These are phyloP conservation scores for Psilocybe azurescens DNA, from an alignment of 768 basidiomycete genomes.

Conservation along the genomic window DNA sequence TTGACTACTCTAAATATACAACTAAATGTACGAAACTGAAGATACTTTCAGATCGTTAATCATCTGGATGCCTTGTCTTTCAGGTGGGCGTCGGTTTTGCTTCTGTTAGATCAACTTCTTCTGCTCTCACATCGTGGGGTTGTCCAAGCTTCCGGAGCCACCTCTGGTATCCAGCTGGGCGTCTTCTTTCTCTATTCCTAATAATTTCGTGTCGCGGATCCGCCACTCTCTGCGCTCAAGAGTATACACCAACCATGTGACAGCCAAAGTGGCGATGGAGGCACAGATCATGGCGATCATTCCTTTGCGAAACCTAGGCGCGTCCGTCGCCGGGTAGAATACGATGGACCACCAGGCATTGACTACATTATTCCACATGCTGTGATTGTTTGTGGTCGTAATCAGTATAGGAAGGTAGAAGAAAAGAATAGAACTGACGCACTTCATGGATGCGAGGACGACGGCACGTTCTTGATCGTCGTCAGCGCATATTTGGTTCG, in stretches of 20 bases:
- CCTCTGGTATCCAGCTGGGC: background rate
- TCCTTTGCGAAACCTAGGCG: slow-evolving; percentile 68
- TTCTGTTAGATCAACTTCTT: too few species aligned
- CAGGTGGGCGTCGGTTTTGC: too few species aligned
- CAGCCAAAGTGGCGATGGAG: slow-evolving; percentile 56
- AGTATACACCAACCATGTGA: slow-evolving; percentile 62
- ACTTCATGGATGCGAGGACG: slow-evolving; percentile 82
- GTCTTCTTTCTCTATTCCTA: background rate
- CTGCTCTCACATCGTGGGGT: background rate
- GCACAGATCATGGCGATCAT: slow-evolving; percentile 73
- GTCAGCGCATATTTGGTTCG: slow-evolving; percentile 77
- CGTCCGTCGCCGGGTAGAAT: slow-evolving; percentile 77
- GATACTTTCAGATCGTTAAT: background rate
- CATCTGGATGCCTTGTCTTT: too few species aligned
- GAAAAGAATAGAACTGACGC: slow-evolving; percentile 13
- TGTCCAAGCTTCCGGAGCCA: background rate
- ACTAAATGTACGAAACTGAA: background rate
- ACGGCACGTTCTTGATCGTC: slow-evolving; percentile 73
- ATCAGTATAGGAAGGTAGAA: background rate
- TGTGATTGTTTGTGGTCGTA: slow-evolving; percentile 24
- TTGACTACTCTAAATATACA: background rate
- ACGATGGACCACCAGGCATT: slow-evolving; percentile 77
- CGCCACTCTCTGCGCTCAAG: slow-evolving; percentile 47
- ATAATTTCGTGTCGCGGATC: background rate
- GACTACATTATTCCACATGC: slow-evolving; percentile 73